Percentiles rank a stretch among this genome's conserved stretches.
These are phyloP conservation scores for Pestalotiopsis sp. DNA, from an alignment of 2,329 filamentous ascomycete species.

Conservation along the genomic window DNA sequence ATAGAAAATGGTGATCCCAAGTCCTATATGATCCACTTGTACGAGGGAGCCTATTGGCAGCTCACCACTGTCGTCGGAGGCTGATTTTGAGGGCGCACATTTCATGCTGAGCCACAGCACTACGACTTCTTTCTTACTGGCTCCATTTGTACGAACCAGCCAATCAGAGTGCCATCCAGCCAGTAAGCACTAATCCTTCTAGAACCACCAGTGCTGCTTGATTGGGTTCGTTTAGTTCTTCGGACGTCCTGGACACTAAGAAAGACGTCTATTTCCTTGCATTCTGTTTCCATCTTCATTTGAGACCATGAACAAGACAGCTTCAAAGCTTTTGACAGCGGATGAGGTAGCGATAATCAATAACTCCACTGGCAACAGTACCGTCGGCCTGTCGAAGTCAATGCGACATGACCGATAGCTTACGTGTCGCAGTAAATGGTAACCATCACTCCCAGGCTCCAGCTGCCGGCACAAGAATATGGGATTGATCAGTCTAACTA, in stretches of 20 bases:
- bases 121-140: not conserved
- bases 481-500: not conserved
- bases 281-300: not conserved
- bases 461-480: not conserved
- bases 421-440: not conserved
- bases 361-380: not conserved
- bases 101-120: not conserved
- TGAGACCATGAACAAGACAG: not conserved
- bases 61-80: not conserved
- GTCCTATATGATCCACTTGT: not conserved
- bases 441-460: not conserved
- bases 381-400: not conserved
- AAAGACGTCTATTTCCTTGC: not conserved
- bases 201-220: not conserved
- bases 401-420: not conserved
- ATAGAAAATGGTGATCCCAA: not conserved
- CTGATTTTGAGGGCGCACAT: not conserved
- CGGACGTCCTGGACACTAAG: not conserved
- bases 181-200: not conserved
- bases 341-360: not conserved
- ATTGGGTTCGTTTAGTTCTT: not conserved
- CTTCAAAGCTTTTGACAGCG: not conserved
- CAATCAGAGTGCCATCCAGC: conserved; percentile 18
- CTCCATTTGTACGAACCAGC: conserved; percentile 27
- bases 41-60: not conserved